Conservation (phyloP, 805 yeast species). For the Saccharomyces kudriavzevii region DNA sequence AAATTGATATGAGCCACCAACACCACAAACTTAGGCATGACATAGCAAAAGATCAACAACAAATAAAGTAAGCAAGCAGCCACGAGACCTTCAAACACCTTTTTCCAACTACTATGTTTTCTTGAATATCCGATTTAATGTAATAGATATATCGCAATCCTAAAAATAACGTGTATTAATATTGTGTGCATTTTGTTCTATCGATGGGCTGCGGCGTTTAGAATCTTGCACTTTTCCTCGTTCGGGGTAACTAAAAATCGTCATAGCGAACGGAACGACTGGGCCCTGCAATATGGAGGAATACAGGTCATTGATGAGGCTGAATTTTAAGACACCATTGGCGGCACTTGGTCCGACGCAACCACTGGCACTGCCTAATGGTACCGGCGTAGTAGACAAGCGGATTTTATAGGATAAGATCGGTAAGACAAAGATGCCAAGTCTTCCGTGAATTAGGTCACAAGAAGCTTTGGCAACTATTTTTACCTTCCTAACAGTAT, state of each 20-base stretch:
- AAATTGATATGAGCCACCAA: background rate
- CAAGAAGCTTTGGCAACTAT: too few relatives aligned
- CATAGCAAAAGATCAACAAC: background rate
- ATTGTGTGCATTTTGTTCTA: background rate
- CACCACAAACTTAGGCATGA: background rate
- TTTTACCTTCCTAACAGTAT: too few relatives aligned
- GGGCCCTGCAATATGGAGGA: background rate
- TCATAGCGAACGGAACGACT: background rate
- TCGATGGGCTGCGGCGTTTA: background rate
- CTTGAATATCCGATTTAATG: background rate
- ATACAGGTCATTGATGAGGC: background rate
- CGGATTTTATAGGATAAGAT: too few relatives aligned
- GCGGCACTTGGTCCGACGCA: too few relatives aligned
- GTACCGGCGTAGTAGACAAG: too few relatives aligned
- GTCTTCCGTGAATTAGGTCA: too few relatives aligned
- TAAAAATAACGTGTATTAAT: background rate
- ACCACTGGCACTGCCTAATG: too few relatives aligned
- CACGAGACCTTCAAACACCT: background rate
- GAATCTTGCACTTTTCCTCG: background rate
- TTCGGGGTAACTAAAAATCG: background rate
- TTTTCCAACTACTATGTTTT: background rate
- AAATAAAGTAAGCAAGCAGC: background rate
- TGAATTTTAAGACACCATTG: background rate
- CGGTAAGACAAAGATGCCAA: too few relatives aligned
- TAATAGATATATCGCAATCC: background rate